A percentile compares a stretch with the other conserved stretches of the same genome.
Conservation (phyloP, 129 eudicot species). For the Flaveria trinervia region DNA sequence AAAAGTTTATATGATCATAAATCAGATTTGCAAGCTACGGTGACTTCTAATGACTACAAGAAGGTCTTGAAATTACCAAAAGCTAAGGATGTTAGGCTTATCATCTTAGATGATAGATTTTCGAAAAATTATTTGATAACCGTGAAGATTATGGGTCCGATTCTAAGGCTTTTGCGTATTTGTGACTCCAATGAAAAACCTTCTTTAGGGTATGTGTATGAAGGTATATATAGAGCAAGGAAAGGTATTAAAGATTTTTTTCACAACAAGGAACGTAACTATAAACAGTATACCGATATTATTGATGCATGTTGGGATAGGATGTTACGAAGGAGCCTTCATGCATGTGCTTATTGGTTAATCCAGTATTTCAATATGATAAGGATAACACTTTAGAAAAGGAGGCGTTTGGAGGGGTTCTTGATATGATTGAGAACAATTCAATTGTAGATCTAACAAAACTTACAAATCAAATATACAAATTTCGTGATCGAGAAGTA, state of each 20-base stretch:
- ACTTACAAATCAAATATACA: not conserved
- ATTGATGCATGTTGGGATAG: not conserved
- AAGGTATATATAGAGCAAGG: not conserved
- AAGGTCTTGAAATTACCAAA: conserved; percentile 5
- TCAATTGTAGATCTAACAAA: not conserved
- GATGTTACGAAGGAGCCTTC: not conserved
- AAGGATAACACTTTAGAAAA: not conserved
- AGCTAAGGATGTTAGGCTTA: not conserved
- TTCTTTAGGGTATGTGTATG: conserved; percentile 1
- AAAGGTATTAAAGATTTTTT: not conserved
- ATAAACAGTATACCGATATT: not conserved
- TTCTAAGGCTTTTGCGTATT: not conserved
- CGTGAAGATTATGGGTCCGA: not conserved
- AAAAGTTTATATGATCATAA: conserved; percentile 2
- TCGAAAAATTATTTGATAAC: not conserved
- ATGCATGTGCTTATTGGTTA: not conserved
- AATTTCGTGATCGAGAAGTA: not conserved
- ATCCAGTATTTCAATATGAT: not conserved
- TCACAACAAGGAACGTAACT: not conserved
- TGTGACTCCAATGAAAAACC: not conserved
- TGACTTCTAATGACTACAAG: not conserved
- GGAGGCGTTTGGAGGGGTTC: not conserved
- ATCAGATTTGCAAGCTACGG: conserved; percentile 9
- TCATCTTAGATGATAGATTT: not conserved
- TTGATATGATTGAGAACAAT: not conserved